Evolutionary conservation across 2,329 filamentous ascomycete genomes (phyloP).

Genomic region (Xylariaceae sp.): DNA sequence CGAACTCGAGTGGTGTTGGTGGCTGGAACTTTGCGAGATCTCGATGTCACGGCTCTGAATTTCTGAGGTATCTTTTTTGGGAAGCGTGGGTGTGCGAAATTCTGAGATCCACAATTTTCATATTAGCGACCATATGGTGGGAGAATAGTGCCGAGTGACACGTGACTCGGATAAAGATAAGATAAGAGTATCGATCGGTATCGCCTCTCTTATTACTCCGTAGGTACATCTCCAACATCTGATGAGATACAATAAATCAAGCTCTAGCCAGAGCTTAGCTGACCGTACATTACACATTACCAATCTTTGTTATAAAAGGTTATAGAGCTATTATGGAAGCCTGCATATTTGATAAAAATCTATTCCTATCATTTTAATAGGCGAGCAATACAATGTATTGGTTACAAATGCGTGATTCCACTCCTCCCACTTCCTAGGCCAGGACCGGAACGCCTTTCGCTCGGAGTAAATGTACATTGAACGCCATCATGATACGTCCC

Average conservation of each 20-base stretch:
- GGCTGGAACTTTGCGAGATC: slow-evolving; percentile 14
- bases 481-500: slow-evolving; percentile 22
- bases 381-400: not conserved
- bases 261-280: no score
- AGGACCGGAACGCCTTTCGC: slow-evolving; percentile 32
- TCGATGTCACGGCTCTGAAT: slow-evolving; percentile 26
- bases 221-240: no score
- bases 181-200: no score
- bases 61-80: slow-evolving; percentile 11
- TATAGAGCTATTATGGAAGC: no score
- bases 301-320: no score
- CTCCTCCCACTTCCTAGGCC: slow-evolving; percentile 17
- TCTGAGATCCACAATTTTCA: slow-evolving; percentile 26
- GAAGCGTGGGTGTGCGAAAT: slow-evolving; percentile 17
- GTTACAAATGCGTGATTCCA: slow-evolving; percentile 14
- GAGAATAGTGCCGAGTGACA: slow-evolving; percentile 9
- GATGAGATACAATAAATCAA: no score
- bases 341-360: not conserved
- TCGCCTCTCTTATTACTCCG: no score
- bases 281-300: no score
- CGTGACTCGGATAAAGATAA: slow-evolving; percentile 21
- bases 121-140: slow-evolving; percentile 21
- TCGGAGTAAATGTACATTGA: slow-evolving; percentile 25
- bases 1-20: slow-evolving; percentile 24
- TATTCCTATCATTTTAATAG: not conserved